These are phyloP conservation scores for Chrysosporium keratinophilum DNA, from an alignment of 2,329 filamentous ascomycete genomes.

Conservation along the genomic window DNA sequence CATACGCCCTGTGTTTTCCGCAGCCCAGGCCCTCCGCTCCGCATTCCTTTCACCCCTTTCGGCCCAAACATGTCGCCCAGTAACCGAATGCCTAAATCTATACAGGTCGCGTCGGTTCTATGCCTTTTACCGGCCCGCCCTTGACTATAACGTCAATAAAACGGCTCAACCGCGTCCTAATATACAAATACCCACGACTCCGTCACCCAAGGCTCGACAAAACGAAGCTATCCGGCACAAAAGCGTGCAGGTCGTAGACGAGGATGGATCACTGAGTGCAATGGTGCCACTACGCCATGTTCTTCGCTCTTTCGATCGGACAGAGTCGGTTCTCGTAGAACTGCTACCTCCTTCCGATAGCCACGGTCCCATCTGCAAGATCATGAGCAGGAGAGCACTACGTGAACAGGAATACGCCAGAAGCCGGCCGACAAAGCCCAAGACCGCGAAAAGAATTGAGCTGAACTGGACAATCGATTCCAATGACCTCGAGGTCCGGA, in stretches of 20 bases:
- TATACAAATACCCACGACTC: neutral
- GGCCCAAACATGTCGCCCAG: neutral
- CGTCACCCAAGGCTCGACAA: constrained; percentile 15
- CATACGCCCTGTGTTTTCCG: constrained; percentile 12
- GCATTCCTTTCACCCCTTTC: constrained; percentile 5
- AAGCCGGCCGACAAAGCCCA: neutral
- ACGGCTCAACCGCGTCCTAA: too few species aligned
- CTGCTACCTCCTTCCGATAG: constrained; percentile 30
- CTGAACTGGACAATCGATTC: constrained; percentile 75
- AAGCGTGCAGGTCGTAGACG: constrained; percentile 29
- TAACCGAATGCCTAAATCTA: neutral
- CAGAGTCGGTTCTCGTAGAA: constrained; percentile 43
- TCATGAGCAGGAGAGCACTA: constrained; percentile 50
- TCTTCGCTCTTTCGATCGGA: constrained; percentile 40
- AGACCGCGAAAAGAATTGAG: constrained; percentile 62
- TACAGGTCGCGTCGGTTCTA: neutral
- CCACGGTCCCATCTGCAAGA: constrained; percentile 55
- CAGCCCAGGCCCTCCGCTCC: constrained; percentile 13
- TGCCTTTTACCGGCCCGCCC: neutral
- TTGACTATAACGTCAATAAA: neutral
- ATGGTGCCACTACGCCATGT: constrained; percentile 23
- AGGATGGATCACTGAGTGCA: constrained; percentile 24
- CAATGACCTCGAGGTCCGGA: constrained; percentile 63
- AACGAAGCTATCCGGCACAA: constrained; percentile 29
- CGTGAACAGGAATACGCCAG: constrained; percentile 22